These are phyloP conservation scores for Ophiocordyceps camponoti-rufipedis DNA, from an alignment of 2,329 filamentous ascomycete species.

Conservation along the genomic window DNA sequence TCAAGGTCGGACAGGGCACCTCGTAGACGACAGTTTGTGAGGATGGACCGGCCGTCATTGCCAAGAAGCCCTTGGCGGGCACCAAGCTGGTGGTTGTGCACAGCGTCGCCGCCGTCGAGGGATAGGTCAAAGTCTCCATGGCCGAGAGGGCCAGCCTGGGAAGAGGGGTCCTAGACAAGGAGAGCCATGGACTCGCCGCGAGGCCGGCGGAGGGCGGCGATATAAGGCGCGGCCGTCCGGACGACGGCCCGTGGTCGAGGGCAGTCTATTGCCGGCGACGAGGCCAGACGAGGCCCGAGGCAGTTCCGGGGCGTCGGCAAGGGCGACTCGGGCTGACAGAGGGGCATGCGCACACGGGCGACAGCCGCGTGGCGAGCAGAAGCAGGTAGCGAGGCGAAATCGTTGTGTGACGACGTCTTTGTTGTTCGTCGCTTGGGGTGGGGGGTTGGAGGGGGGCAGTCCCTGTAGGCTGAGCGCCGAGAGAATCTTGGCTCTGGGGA, in stretches of 20 bases:
- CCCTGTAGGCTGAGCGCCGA: not conserved
- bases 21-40: slow-evolving; percentile 30
- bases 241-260: not conserved
- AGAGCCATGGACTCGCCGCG: not conserved
- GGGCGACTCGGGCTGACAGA: not conserved
- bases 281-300: not conserved
- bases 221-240: not conserved
- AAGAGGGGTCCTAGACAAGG: not conserved
- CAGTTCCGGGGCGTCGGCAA: not conserved
- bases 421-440: not conserved
- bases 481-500: slow-evolving; percentile 1
- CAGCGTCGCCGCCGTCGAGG: slow-evolving; percentile 11
- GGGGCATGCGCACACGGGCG: not conserved
- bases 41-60: slow-evolving; percentile 29
- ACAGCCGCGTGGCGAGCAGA: not conserved
- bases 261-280: not conserved
- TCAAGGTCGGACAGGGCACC: slow-evolving; percentile 12
- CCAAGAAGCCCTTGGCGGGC: slow-evolving; percentile 25
- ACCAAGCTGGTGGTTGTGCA: slow-evolving; percentile 22
- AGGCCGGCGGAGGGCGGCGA: not conserved
- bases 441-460: not conserved
- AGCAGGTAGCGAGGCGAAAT: no score
- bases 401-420: not conserved
- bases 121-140: slow-evolving; percentile 3
- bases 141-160: not conserved